Percentiles rank a stretch among this genome's conserved stretches.
These are phyloP conservation scores for Mariannaea sp. DNA, from an alignment of 2,329 filamentous ascomycete genomes.

Conservation along the genomic window DNA sequence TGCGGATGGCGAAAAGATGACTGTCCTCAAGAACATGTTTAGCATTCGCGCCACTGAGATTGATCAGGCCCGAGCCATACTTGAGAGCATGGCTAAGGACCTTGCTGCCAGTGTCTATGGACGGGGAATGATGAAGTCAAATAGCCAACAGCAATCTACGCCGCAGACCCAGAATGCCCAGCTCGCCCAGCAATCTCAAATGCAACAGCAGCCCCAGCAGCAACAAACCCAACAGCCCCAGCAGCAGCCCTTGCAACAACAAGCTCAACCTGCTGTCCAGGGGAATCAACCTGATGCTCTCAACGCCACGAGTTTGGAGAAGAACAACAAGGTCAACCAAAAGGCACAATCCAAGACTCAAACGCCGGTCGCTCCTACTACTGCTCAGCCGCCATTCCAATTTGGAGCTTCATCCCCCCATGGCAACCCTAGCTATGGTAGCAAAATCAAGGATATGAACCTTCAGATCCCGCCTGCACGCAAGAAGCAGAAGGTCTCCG, in stretches of 20 bases:
- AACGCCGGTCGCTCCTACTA: conserved; percentile 61
- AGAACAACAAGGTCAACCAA: conserved; percentile 55
- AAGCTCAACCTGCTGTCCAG: conserved; percentile 32
- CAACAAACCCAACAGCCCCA: conserved; percentile 29
- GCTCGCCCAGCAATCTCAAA: conserved; percentile 43
- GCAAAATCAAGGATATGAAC: conserved; percentile 57
- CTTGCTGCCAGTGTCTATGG: conserved; percentile 41
- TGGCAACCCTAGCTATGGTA: conserved; percentile 61
- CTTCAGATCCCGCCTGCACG: conserved; percentile 62
- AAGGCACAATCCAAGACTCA: conserved; percentile 52
- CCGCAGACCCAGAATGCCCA: conserved; percentile 38
- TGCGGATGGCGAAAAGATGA: conserved; percentile 53
- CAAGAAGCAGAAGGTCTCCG: conserved; percentile 59
- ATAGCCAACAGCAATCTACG: conserved; percentile 35
- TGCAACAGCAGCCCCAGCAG: conserved; percentile 42
- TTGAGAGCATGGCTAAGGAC: conserved; percentile 59
- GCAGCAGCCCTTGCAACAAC: conserved; percentile 23
- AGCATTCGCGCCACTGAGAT: conserved; percentile 58
- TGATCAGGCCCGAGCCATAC: conserved; percentile 52
- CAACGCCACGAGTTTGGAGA: conserved; percentile 56
- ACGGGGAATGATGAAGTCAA: conserved; percentile 35
- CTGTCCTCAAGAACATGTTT: conserved; percentile 52
- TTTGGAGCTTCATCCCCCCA: conserved; percentile 63
- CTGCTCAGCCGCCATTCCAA: conserved; percentile 60
- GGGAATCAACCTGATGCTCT: conserved; percentile 41